phyloP scores from a whole-genome alignment of 1,284 basidiomycete species.

The Cryptococcus sp. region DNA sequence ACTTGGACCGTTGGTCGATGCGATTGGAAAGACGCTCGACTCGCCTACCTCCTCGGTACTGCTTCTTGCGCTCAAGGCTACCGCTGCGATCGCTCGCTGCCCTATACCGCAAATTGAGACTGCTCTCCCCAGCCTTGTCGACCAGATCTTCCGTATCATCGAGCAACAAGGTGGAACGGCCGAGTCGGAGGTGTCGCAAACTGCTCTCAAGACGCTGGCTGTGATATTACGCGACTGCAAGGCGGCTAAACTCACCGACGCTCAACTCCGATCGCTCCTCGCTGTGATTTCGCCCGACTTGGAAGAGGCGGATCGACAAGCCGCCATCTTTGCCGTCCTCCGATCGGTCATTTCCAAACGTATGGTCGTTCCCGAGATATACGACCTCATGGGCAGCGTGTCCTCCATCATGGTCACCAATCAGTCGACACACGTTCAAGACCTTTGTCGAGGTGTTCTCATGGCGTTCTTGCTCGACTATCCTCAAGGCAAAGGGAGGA shows the following conservation, averaged over 20 bases:
- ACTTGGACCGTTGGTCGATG: slow-evolving; percentile 77
- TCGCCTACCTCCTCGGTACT: slow-evolving; percentile 74
- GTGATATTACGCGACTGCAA: slow-evolving; percentile 80
- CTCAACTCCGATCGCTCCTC: slow-evolving; percentile 80
- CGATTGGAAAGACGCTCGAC: slow-evolving; percentile 90
- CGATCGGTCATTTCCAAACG: slow-evolving; percentile 87
- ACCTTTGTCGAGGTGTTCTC: slow-evolving; percentile 79
- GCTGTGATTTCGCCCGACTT: slow-evolving; percentile 83
- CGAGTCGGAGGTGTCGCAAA: slow-evolving; percentile 85
- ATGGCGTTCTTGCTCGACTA: slow-evolving; percentile 97
- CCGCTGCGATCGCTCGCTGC: slow-evolving; percentile 75
- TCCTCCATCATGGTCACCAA: slow-evolving; percentile 90
- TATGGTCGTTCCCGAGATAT: slow-evolving; percentile 92
- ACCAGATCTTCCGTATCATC: slow-evolving; percentile 80
- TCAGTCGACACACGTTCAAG: slow-evolving; percentile 85
- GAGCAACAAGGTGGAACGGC: slow-evolving; percentile 72
- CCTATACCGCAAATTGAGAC: slow-evolving; percentile 72
- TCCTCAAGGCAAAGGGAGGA: slow-evolving; percentile 87
- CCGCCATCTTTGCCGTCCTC: slow-evolving; percentile 79
- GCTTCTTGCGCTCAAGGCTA: slow-evolving; percentile 72
- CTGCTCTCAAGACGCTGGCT: slow-evolving; percentile 79
- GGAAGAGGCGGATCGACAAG: slow-evolving; percentile 88
- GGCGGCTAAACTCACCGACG: slow-evolving; percentile 73
- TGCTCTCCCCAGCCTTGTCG: slow-evolving; percentile 75
- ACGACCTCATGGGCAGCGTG: slow-evolving; percentile 96